Base-by-base conservation (phyloP, 106 monocot species). In the Allium cepa region DNA sequence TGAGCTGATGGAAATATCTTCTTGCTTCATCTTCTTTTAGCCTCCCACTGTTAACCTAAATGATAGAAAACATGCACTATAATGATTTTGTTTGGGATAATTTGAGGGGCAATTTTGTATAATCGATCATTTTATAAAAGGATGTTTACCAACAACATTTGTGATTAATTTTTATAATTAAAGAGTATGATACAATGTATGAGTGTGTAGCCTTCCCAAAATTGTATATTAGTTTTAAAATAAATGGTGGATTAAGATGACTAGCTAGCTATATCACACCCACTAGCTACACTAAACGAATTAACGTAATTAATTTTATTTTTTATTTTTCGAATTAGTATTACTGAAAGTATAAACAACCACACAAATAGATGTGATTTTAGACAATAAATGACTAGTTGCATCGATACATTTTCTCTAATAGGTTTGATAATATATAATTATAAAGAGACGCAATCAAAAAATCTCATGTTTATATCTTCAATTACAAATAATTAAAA, bases 1-100 rank as follows among this genome's bases (percentile, higher is more conserved):
- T 85, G 9, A 95, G 85, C 68, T 95, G 94, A 13, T 95, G 88
- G 60, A 95, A 95, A 49, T 91, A 95, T 67, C 81, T 85, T 57
- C 88, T 81, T 12, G 87, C 91, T 73, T 91, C 91, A 62, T 85
- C 94, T 81, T 94, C 94, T 79, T 76, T 80, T 17, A 94, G 68
- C 63, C 82, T 82, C 59, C 90, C 85, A 57, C 70, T 63, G 14
- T 82, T 78, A 17, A 80, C 84, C 94, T 94, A 73, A 55, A 36
- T 36, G 5, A 36, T 3, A 36, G 36, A 36, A 36, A 36, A 36
- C 5, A 36, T 36, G 36, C 36, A 36, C 36, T 36, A 36, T 36
- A 36, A 36, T 36, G 36, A 36, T 36, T 36, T 36, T 3, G 36
- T 36, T 4, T 36, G 36, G 5, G 36, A 36, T 2, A 18, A 80